These are phyloP conservation scores for Croton laevigatus DNA, from an alignment of 441 rosid genomes.

Conservation along the genomic window DNA sequence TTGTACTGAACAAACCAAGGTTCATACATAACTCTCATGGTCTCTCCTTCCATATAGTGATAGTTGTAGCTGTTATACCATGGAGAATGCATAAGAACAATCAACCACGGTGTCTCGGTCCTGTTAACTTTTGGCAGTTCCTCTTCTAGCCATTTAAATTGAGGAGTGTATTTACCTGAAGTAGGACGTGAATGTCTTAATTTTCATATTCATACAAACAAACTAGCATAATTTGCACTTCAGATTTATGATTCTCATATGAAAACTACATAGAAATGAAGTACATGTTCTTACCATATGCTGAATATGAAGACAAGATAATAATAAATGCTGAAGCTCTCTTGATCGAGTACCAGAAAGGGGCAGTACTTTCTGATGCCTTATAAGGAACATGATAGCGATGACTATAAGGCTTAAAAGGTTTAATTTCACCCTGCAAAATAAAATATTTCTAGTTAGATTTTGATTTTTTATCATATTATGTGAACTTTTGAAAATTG, in stretches of 20 bases:
- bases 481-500: no score
- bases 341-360: constrained; percentile 90
- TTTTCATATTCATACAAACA: neutral
- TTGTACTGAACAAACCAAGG: constrained; percentile 70
- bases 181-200: neutral
- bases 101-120: constrained; percentile 85
- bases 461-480: no score
- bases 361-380: constrained; percentile 60
- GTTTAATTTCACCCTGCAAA: constrained; percentile 69
- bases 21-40: constrained; percentile 90
- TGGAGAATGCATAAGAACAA: constrained; percentile 78
- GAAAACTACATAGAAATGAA: no score
- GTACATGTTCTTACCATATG: constrained; percentile 47
- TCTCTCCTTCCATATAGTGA: constrained; percentile 95
- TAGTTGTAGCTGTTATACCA: constrained; percentile 91
- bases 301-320: constrained; percentile 78
- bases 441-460: constrained; percentile 8
- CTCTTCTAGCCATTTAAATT: constrained; percentile 62
- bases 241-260: no score
- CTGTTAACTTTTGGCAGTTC: constrained; percentile 86
- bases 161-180: constrained; percentile 80
- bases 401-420: constrained; percentile 64
- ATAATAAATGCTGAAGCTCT: constrained; percentile 78
- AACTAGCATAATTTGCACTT: neutral
- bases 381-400: constrained; percentile 68